Evolutionary conservation across 176 grass and related monocot genomes (phyloP), one percentile per base, ranked within the genome.

Genomic region (bread wheat (Triticum aestivum)): DNA sequence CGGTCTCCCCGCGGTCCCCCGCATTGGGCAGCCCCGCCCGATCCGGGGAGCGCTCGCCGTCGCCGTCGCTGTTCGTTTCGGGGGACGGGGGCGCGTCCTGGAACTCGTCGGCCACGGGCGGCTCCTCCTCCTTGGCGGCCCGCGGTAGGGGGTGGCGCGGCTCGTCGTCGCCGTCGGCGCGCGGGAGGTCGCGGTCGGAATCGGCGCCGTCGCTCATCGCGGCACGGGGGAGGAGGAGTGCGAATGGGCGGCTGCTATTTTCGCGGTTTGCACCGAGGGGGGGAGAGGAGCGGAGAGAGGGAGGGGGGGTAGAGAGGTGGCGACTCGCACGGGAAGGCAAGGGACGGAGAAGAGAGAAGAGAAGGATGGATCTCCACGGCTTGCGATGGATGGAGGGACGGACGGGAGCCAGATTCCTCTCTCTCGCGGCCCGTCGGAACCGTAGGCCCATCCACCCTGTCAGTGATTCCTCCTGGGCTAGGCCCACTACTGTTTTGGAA

Each of bases 331-430:
- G 83, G 70, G 6, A 62, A n/a, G 59, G 21, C 21, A 82, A 51
- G 37, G 51, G 21, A 20, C 54, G 54, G 54, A 58, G 54, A 58
- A 58, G 54, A 56, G 52, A 58, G 42, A 11, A 58, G 54, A 71
- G 75, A 75, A 61, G 86, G 85, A 89, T 81, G 89, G 89, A 91
- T 87, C 87, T 75, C 92, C 87, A 85, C 89, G 87, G 89, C 78
- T 89, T 83, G 86, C 92, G 79, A 84, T 49, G 61, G 71, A 54
- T 41, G 59, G 82, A 62, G 64, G 73, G 71, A 49, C 37, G 14
- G 20, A 74, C 39, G 42, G 56, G 37, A 15, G 37, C 26, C 58
- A 54, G 84, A 62, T 77, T 59, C 65, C 35, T 41, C 32, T 17
- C 64, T 11, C 54, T 30, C n/a, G 44, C 82, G 34, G 78, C 61